A percentile compares a stretch with the other conserved stretches of the same genome.
Conservation (phyloP, 2,329 filamentous ascomycete species). For the Ceratocystis lukuohia region DNA sequence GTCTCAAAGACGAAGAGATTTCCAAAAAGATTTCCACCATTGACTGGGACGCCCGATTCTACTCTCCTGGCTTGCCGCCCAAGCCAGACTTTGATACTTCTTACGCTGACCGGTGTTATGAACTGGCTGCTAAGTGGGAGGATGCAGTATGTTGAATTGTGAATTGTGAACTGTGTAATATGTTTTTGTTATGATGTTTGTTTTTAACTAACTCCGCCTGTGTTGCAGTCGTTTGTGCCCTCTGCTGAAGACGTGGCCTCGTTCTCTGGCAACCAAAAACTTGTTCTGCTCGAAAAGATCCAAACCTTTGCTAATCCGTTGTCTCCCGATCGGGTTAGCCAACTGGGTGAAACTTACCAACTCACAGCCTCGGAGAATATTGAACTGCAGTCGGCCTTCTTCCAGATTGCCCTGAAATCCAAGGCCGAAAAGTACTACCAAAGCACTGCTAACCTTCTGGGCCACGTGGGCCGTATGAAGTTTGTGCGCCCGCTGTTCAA, state of each 20-base stretch:
- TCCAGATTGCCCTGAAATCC: slow-evolving; percentile 63
- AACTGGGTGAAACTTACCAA: slow-evolving; percentile 63
- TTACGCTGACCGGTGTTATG: slow-evolving; percentile 73
- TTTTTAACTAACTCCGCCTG: slow-evolving; percentile 2
- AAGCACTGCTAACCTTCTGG: slow-evolving; percentile 60
- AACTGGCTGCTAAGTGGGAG: slow-evolving; percentile 71
- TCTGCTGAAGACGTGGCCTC: slow-evolving; percentile 52
- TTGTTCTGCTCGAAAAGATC: slow-evolving; percentile 77
- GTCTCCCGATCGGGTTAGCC: slow-evolving; percentile 48
- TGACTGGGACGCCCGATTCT: slow-evolving; percentile 85
- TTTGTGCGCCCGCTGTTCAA: slow-evolving; percentile 81
- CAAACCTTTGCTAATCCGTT: slow-evolving; percentile 55
- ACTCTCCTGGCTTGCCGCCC: slow-evolving; percentile 72
- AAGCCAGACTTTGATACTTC: slow-evolving; percentile 87
- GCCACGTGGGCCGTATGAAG: slow-evolving; percentile 87
- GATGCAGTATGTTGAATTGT: slow-evolving; percentile 35
- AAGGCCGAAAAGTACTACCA: slow-evolving; percentile 55
- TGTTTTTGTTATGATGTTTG: slow-evolving; percentile 15
- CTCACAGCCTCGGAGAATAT: slow-evolving; percentile 67
- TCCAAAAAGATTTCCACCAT: slow-evolving; percentile 55
- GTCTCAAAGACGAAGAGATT: slow-evolving; percentile 47
- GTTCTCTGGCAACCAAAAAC: slow-evolving; percentile 75
- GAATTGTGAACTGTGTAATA: slow-evolving; percentile 20
- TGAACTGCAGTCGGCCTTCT: slow-evolving; percentile 71
- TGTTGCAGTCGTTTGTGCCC: slow-evolving; percentile 46